A percentile compares a stretch with the other conserved stretches of the same genome.
phyloP scores from a whole-genome alignment of 2,329 filamentous ascomycete species.

The Beauveria sp. region DNA sequence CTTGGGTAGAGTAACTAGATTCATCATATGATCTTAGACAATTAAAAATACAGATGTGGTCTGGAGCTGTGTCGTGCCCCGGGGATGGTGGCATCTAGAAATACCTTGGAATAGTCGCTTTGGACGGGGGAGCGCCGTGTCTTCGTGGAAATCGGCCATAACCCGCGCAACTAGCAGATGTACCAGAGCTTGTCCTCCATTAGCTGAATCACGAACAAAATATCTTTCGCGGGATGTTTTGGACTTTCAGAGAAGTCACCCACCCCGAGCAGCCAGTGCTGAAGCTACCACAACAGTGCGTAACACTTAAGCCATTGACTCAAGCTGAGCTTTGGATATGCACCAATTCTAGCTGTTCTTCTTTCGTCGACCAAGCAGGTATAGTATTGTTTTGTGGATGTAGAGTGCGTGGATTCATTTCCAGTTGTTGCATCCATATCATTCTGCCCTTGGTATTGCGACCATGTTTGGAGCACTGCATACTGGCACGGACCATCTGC shows the following conservation, averaged over 20 bases:
- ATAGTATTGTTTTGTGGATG: neutral
- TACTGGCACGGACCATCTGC: neutral
- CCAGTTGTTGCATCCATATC: neutral
- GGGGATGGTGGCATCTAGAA: neutral
- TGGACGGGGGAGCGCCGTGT: neutral
- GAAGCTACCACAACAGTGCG: neutral
- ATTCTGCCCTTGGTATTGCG: neutral
- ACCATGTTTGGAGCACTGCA: neutral
- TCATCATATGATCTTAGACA: neutral
- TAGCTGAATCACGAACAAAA: neutral
- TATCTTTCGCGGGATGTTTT: neutral
- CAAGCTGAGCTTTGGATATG: neutral
- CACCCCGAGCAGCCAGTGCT: neutral
- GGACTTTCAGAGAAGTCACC: neutral
- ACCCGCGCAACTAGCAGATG: neutral
- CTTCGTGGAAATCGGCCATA: neutral
- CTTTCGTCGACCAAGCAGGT: neutral
- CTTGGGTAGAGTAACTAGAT: neutral
- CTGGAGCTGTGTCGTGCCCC: neutral
- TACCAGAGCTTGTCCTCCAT: neutral
- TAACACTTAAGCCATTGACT: neutral
- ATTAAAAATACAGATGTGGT: neutral
- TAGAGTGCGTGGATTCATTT: neutral
- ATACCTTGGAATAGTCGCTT: neutral
- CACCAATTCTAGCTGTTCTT: neutral